phyloP scores from a whole-genome alignment of 495 filamentous ascomycete species.

The Neurospora sp. region DNA sequence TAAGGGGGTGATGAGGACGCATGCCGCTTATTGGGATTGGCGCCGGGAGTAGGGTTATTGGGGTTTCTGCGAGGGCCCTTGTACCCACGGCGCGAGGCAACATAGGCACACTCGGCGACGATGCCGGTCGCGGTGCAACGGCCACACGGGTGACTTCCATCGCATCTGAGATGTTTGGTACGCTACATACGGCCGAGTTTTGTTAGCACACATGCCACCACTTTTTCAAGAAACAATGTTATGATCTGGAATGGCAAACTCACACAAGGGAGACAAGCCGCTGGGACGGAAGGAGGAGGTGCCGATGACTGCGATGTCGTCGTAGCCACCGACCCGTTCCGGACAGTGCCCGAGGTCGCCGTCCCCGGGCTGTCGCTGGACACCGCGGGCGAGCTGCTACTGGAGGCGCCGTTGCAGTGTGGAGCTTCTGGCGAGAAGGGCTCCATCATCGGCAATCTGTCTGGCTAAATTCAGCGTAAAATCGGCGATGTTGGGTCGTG shows the following conservation, averaged over 20 bases:
- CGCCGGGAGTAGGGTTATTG: conserved; percentile 11
- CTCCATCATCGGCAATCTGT: conserved; percentile 24
- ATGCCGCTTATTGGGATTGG: conserved; percentile 42
- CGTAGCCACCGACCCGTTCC: conserved; percentile 6
- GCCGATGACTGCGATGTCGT: conserved; percentile 23
- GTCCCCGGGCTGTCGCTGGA: conserved; percentile 22
- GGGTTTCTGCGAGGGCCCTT: conserved; percentile 35
- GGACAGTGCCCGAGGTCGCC: conserved; percentile 19
- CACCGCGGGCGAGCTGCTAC: conserved; percentile 22
- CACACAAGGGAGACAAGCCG: conserved; percentile 40
- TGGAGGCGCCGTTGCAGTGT: conserved; percentile 20
- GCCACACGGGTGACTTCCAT: conserved; percentile 34
- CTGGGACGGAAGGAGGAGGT: conserved; percentile 32
- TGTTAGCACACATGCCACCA: conserved; percentile 7
- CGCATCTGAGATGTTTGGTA: conserved; percentile 41
- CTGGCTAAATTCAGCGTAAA: not conserved
- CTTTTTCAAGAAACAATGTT: conserved; percentile 9
- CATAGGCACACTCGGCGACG: conserved; percentile 33
- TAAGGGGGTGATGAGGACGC: conserved; percentile 37
- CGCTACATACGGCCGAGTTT: conserved; percentile 21
- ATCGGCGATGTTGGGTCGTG: not conserved
- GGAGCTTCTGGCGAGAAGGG: conserved; percentile 23
- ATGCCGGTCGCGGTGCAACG: conserved; percentile 30
- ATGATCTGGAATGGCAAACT: conserved; percentile 16
- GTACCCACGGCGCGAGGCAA: conserved; percentile 42